Conservation (phyloP, 2,329 filamentous ascomycete genomes). For the Drechmeria coniospora region DNA sequence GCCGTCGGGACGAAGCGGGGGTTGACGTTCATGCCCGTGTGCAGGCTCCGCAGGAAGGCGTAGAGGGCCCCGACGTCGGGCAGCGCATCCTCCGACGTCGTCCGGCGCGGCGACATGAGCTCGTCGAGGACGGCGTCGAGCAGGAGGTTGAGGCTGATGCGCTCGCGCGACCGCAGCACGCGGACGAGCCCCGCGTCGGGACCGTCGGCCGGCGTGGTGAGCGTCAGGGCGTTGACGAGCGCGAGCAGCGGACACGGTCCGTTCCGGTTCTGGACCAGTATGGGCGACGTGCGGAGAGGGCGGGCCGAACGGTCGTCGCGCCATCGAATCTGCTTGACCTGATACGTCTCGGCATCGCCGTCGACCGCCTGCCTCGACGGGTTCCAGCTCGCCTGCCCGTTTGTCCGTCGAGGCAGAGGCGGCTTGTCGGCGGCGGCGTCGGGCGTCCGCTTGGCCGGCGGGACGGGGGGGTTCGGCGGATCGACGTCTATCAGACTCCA, state of each 20-base stretch:
- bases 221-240: conserved; percentile 76
- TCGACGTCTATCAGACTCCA: conserved; percentile 35
- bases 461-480: conserved; percentile 3
- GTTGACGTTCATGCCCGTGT: conserved; percentile 98
- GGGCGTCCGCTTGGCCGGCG: conserved; percentile 4
- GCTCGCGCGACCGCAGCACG: conserved; percentile 63
- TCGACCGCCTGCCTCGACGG: conserved; percentile 26
- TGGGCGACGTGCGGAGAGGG: conserved; percentile 64
- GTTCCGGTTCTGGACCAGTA: conserved; percentile 85
- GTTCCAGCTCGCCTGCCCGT: conserved; percentile 16
- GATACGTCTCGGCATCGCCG: conserved; percentile 62
- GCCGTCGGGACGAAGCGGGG: conserved; percentile 60
- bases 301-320: conserved; percentile 44
- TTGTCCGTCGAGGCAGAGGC: conserved; percentile 21
- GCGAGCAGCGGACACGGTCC: conserved; percentile 88
- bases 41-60: conserved; percentile 69
- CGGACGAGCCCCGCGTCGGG: conserved; percentile 59
- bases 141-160: conserved; percentile 72
- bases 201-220: conserved; percentile 56
- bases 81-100: conserved; percentile 44
- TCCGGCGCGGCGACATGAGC: conserved; percentile 63
- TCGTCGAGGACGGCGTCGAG: conserved; percentile 88
- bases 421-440: conserved; percentile 13
- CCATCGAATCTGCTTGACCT: conserved; percentile 86
- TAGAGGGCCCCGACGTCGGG: conserved; percentile 85